These are phyloP conservation scores for Cudoniella acicularis DNA, from an alignment of 495 filamentous ascomycete species.

Conservation along the genomic window DNA sequence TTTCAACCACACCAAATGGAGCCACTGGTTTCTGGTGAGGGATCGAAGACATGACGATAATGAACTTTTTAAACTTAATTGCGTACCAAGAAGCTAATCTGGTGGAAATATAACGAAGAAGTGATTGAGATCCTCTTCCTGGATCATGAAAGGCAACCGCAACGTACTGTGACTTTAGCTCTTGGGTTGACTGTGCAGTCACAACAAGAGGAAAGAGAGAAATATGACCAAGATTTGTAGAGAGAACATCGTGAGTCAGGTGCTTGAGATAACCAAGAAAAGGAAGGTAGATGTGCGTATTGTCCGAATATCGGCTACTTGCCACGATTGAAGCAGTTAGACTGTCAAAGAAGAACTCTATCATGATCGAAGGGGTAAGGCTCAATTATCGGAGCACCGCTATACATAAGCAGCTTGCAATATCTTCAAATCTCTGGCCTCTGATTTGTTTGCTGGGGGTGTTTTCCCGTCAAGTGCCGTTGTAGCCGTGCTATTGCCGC, in stretches of 20 bases:
- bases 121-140: neutral
- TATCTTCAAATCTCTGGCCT: neutral
- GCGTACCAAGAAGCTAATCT: conserved; percentile 13
- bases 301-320: conserved; percentile 16
- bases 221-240: conserved; percentile 11
- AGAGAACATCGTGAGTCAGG: conserved; percentile 8
- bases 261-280: conserved; percentile 4
- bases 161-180: neutral
- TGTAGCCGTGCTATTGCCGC: neutral
- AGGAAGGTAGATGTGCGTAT: neutral
- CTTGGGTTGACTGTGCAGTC: neutral
- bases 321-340: neutral
- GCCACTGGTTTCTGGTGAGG: conserved; percentile 8
- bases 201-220: conserved; percentile 2
- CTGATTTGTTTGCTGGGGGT: conserved; percentile 6
- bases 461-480: neutral
- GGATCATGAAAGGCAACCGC: conserved; percentile 19
- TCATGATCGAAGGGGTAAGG: neutral
- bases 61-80: conserved; percentile 7
- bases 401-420: neutral
- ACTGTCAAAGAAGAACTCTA: neutral
- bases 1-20: conserved; percentile 2
- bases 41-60: conserved; percentile 21
- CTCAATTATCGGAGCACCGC: neutral
- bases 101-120: conserved; percentile 1